Evolutionary conservation across 2,329 filamentous ascomycete genomes (phyloP).

Genomic region (Calonectria crousiana): DNA sequence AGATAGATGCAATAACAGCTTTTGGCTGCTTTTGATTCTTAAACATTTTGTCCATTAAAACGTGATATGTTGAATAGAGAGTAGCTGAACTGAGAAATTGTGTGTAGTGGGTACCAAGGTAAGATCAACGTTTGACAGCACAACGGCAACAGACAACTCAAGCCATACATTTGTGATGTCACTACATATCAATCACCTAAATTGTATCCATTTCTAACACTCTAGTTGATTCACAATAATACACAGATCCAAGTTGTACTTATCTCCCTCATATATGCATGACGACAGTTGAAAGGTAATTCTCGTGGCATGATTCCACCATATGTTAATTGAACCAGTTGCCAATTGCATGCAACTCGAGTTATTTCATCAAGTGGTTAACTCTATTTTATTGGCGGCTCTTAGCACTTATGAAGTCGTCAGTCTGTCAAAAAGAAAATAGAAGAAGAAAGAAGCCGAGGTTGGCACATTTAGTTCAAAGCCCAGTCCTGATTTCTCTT

Average conservation of each 20-base stretch:
- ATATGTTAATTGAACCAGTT: neutral
- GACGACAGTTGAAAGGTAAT: too few species aligned
- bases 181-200: neutral
- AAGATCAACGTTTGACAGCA: neutral
- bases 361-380: neutral
- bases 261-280: too few species aligned
- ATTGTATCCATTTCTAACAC: neutral
- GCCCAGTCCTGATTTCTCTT: neutral
- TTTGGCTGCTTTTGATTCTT: neutral
- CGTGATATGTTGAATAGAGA: too few species aligned
- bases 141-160: neutral
- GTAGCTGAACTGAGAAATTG: too few species aligned
- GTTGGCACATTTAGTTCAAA: neutral
- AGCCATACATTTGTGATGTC: neutral
- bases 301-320: neutral
- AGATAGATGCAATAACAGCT: constrained; percentile 13
- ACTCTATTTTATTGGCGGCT: neutral
- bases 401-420: neutral
- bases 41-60: neutral
- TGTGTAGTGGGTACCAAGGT: too few species aligned
- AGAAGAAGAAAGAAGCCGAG: neutral
- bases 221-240: neutral
- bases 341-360: neutral
- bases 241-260: too few species aligned
- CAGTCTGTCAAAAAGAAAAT: neutral